Evolutionary conservation across 2,329 filamentous ascomycete species (phyloP).

Genomic region (Neoarthrinium moseri): DNA sequence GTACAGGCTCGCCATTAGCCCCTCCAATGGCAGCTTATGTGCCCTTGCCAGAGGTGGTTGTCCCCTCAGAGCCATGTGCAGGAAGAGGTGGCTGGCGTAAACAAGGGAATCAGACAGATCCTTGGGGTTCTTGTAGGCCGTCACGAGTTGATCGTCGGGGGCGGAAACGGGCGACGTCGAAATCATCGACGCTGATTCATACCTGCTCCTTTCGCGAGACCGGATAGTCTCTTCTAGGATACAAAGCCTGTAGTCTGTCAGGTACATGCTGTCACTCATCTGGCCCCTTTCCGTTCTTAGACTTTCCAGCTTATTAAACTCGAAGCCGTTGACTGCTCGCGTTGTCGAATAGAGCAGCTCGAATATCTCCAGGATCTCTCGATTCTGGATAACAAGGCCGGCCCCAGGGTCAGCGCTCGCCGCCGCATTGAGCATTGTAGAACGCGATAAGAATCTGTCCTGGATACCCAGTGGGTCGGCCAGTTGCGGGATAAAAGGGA

Average conservation of each 20-base stretch:
- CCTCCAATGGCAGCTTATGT: conserved; percentile 25
- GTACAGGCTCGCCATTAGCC: conserved; percentile 25
- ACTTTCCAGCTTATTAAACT: conserved; percentile 26
- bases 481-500: conserved; percentile 28
- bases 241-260: conserved; percentile 29
- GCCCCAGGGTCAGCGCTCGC: conserved; percentile 9
- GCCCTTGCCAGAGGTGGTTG: conserved; percentile 28
- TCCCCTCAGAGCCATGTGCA: conserved; percentile 29
- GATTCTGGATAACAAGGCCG: conserved; percentile 22
- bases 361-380: conserved; percentile 25
- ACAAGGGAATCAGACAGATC: conserved; percentile 27
- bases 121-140: conserved; percentile 12
- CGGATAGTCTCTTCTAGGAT: conserved; percentile 23
- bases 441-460: conserved; percentile 25
- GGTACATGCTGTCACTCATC: conserved; percentile 30
- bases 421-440: conserved; percentile 17
- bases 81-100: conserved; percentile 28
- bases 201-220: conserved; percentile 8
- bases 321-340: conserved; percentile 27
- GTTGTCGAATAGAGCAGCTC: conserved; percentile 28
- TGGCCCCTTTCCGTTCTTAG: conserved; percentile 26
- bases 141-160: conserved; percentile 5
- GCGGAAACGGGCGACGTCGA: conserved; percentile 8
- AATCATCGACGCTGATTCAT: conserved; percentile 14
- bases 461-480: conserved; percentile 25